Evolutionary conservation across 805 yeast species (phyloP).

Genomic region (Saccharomycopsis sp.): DNA sequence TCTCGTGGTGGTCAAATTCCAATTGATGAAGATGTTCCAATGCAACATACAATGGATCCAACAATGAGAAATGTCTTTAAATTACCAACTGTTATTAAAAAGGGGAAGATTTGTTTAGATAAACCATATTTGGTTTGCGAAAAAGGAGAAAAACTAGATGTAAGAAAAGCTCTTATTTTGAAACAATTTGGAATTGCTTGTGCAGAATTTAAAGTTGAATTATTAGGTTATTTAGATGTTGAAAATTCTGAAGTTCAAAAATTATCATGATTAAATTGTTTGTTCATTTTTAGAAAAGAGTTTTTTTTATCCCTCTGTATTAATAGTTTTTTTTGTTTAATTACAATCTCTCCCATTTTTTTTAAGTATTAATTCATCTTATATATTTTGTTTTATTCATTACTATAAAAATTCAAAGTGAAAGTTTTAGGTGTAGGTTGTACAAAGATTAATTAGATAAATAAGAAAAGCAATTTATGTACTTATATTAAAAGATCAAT

Average conservation of each 20-base stretch:
- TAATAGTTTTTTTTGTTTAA: neutral
- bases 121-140: conserved; percentile 73
- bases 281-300: neutral
- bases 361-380: too few relatives aligned
- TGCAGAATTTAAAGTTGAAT: conserved; percentile 75
- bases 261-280: conserved; percentile 1
- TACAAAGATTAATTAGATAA: too few relatives aligned
- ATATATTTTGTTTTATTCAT: too few relatives aligned
- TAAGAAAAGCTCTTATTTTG: conserved; percentile 81
- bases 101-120: conserved; percentile 75
- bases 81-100: conserved; percentile 81
- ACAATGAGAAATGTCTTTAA: conserved; percentile 82
- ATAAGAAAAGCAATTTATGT: too few relatives aligned
- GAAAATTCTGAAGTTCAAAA: conserved; percentile 27
- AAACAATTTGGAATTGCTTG: conserved; percentile 96
- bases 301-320: neutral
- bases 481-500: too few relatives aligned
- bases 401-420: too few relatives aligned
- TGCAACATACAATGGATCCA: conserved; percentile 93
- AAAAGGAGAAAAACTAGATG: conserved; percentile 73
- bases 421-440: too few relatives aligned
- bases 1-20: conserved; percentile 94
- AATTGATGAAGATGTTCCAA: conserved; percentile 86
- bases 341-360: too few relatives aligned
- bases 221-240: conserved; percentile 68